Percentiles rank a stretch among this genome's conserved stretches.
phyloP scores from a whole-genome alignment of 2,329 filamentous ascomycete species.

The Emericellopsis cladophorae region DNA sequence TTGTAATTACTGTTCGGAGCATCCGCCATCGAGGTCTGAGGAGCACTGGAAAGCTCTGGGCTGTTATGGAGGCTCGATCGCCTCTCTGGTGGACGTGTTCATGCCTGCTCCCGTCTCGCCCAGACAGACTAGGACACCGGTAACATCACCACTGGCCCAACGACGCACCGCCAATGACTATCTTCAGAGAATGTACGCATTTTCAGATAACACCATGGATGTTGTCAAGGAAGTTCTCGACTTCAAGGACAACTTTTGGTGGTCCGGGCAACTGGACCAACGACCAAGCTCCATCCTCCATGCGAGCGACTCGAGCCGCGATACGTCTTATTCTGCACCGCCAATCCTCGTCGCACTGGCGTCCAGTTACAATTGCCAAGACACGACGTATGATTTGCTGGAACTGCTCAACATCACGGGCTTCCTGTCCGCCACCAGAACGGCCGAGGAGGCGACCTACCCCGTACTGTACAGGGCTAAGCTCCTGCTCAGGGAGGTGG shows the following conservation, averaged over 20 bases:
- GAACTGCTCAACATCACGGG: conserved; percentile 38
- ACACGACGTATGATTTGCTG: conserved; percentile 37
- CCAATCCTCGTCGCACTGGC: conserved; percentile 37
- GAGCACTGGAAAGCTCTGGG: conserved; percentile 36
- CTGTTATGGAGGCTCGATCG: conserved; percentile 36
- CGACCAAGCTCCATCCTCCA: conserved; percentile 8
- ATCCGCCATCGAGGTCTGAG: conserved; percentile 20
- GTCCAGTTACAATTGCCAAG: conserved; percentile 36
- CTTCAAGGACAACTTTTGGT: conserved; percentile 46
- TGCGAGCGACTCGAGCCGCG: conserved; percentile 9
- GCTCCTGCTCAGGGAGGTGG: conserved; percentile 38
- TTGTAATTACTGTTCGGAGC: conserved; percentile 32
- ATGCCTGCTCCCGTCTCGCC: conserved; percentile 36
- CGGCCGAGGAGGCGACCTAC: conserved; percentile 32
- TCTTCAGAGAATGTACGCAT: conserved; percentile 30
- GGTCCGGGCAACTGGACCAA: conserved; percentile 35
- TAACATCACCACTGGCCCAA: conserved; percentile 34
- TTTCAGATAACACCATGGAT: conserved; percentile 24
- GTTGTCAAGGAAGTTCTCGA: conserved; percentile 33
- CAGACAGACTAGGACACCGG: conserved; percentile 33
- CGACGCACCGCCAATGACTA: conserved; percentile 39
- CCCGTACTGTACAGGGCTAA: conserved; percentile 42
- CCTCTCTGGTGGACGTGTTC: conserved; percentile 33
- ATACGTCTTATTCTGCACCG: conserved; percentile 27
- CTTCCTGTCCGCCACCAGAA: conserved; percentile 32